Conservation (phyloP, 768 basidiomycete species). For the Suillus bovinus region DNA sequence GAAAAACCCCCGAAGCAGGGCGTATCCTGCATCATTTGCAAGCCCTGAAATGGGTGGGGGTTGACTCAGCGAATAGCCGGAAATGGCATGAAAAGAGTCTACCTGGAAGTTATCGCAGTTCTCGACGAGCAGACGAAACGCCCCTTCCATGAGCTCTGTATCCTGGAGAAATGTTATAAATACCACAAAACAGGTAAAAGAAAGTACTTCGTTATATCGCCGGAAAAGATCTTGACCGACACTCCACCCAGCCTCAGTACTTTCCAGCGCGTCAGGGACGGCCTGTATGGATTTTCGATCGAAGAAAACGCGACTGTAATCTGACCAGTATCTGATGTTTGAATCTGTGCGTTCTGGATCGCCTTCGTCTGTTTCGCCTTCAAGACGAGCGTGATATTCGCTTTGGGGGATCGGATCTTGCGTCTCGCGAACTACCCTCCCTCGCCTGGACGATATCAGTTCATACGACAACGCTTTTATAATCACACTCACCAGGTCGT, state of each 20-base stretch:
- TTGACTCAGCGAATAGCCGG: constrained; percentile 2
- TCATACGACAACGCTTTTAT: neutral
- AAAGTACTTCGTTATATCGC: constrained; percentile 54
- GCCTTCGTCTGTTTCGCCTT: constrained; percentile 22
- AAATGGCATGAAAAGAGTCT: constrained; percentile 1
- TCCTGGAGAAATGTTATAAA: constrained; percentile 41
- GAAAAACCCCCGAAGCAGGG: constrained; percentile 67
- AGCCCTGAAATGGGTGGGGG: constrained; percentile 46
- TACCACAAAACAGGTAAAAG: neutral
- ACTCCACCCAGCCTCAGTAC: constrained; percentile 56
- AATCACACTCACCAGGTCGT: constrained; percentile 22
- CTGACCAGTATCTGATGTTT: constrained; percentile 49
- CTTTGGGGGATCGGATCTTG: constrained; percentile 56
- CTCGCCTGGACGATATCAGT: constrained; percentile 41
- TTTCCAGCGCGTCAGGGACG: constrained; percentile 57
- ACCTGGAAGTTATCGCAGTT: constrained; percentile 79
- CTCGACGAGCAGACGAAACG: constrained; percentile 67
- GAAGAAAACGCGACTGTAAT: constrained; percentile 55
- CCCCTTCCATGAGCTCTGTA: constrained; percentile 65
- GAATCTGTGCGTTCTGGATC: constrained; percentile 18
- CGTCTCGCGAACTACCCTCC: constrained; percentile 46
- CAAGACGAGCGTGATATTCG: constrained; percentile 51
- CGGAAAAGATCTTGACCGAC: constrained; percentile 51
- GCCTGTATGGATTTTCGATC: constrained; percentile 65
- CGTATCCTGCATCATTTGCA: constrained; percentile 67